Evolutionary conservation across 2,329 filamentous ascomycete species (phyloP), one percentile per base, ranked within the genome.

Genomic region (Hymenoscyphus repandus): DNA sequence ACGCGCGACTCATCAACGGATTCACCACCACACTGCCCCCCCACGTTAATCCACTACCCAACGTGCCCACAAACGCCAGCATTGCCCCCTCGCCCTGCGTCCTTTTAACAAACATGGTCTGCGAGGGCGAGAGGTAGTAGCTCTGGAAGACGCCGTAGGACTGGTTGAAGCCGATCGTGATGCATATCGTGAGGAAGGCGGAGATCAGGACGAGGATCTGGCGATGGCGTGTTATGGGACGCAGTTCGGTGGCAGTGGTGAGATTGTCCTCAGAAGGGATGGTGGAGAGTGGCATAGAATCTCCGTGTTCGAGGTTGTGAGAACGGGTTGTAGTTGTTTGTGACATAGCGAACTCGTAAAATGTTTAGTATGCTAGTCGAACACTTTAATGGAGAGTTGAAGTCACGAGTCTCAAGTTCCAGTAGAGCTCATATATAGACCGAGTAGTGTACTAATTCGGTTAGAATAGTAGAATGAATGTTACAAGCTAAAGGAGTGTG

Each of bases 131-230:
- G 43, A 72, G 69, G 55, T 76, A 77, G 56, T 73, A 75, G 43
- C 71, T 66, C 54, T 76, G 74, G 47, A 76, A 77, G 9, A 76
- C 72, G 9, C 74, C 73, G 54, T 71, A 77, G 32, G 67, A 69
- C 51, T 76, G 73, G 54, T 77, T 77, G 50, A 76, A 70, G 10
- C 74, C 73, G 43, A 76, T 73, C 3, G 74, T 75, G 18, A 76
- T 66, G 43, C 68, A 68, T 33, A 75, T 73, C 37, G 70, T 70
- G 0, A 70, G 55, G 45, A 76, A 76, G 5, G 69, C 68, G 0
- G 72, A 72, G 15, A 69, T 52, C 12, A 76, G 64, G 18, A 76
- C 71, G 1, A 67, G 54, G 5, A 68, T 64, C 62, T 76, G 74
- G 42, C 71, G 70, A 51, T 65, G 55, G 10, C 48, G 47, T 15